Conservation (phyloP, 2,329 filamentous ascomycete species). For the Trichoderma sp. region DNA sequence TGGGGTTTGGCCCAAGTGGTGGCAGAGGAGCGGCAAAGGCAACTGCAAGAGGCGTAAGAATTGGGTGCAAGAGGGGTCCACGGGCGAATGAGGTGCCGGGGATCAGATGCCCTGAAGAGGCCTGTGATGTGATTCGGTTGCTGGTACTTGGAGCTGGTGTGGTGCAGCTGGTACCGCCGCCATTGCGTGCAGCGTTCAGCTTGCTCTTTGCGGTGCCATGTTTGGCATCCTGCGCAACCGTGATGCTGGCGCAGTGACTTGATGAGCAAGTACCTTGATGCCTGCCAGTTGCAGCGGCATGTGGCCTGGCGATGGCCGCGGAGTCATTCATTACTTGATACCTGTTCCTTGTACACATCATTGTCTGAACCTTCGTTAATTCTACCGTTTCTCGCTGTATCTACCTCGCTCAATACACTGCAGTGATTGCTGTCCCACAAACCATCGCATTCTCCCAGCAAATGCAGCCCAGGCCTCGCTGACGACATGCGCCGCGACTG, state of each 20-base stretch:
- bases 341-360: no score
- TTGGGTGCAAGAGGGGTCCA: no score
- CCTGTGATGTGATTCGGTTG: slow-evolving; percentile 2
- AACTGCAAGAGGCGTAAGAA: neutral
- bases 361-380: no score
- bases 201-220: neutral
- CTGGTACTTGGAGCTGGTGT: neutral
- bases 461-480: neutral
- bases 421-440: neutral
- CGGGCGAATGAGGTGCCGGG: neutral
- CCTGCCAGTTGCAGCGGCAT: neutral
- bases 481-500: neutral
- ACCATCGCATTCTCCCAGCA: neutral
- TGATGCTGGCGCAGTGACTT: neutral
- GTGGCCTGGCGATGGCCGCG: neutral
- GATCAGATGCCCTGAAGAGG: neutral
- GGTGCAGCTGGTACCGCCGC: neutral
- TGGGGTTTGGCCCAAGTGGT: slow-evolving; percentile 8
- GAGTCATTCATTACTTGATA: neutral
- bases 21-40: slow-evolving; percentile 23
- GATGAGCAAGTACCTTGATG: neutral
- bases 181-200: neutral
- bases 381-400: no score
- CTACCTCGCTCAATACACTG: neutral
- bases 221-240: neutral